A percentile compares a stretch with the other conserved stretches of the same genome.
These are phyloP conservation scores for Coemansia sp. DNA, from an alignment of 192 early-diverging fungal species.

Conservation along the genomic window DNA sequence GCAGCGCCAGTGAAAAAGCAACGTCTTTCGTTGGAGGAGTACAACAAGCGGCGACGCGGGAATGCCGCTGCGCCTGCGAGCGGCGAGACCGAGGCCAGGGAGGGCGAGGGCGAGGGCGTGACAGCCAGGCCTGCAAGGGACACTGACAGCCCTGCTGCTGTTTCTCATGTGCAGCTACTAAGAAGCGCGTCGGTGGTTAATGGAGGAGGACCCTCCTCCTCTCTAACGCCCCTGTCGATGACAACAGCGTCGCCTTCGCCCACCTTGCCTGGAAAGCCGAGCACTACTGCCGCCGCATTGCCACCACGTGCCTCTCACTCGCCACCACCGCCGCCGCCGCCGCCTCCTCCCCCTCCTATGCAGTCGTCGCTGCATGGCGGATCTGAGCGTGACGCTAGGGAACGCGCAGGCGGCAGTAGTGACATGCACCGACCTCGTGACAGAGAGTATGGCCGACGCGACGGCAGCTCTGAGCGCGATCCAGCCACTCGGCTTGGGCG, in stretches of 20 bases:
- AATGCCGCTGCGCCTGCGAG: constrained; percentile 4
- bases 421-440: constrained; percentile 22
- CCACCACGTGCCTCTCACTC: constrained; percentile 12
- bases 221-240: not conserved
- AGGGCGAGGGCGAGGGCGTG: constrained; percentile 11
- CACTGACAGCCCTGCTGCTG: not conserved
- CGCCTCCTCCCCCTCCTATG: constrained; percentile 14
- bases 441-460: constrained; percentile 1
- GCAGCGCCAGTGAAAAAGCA: constrained; percentile 39
- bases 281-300: not conserved
- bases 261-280: not conserved
- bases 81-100: constrained; percentile 13
- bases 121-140: not conserved
- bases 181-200: not conserved
- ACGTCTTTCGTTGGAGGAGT: constrained; percentile 51
- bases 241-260: not conserved
- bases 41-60: constrained; percentile 49
- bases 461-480: constrained; percentile 31
- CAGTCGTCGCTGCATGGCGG: constrained; percentile 4
- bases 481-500: not conserved
- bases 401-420: not conserved
- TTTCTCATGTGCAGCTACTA: not conserved
- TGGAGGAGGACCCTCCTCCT: not conserved
- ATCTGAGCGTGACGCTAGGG: not conserved
- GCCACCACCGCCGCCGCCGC: constrained; percentile 22